Evolutionary conservation across 352 stramenopile genomes (phyloP).

Genomic region (Phytophthora kernoviae): DNA sequence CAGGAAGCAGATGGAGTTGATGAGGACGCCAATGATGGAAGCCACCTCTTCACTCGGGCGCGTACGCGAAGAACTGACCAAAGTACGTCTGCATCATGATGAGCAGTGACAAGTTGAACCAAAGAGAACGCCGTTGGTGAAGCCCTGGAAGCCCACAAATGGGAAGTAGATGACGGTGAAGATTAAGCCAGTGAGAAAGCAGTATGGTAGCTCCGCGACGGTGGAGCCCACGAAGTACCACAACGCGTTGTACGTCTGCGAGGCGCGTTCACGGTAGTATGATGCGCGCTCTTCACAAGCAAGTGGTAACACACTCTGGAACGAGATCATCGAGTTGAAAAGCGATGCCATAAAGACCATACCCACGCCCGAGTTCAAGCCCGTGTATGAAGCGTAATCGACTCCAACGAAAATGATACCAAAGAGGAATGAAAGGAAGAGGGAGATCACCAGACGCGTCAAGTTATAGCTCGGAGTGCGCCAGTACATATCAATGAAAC

Average conservation of each 20-base stretch:
- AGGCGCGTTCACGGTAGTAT: conserved; percentile 73
- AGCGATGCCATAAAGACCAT: conserved; percentile 80
- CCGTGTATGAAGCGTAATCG: conserved; percentile 38
- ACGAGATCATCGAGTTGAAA: conserved; percentile 66
- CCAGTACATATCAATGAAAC: conserved; percentile 46
- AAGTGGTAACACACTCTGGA: conserved; percentile 65
- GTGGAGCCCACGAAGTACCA: conserved; percentile 63
- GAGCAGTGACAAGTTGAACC: conserved; percentile 43
- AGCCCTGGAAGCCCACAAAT: conserved; percentile 84
- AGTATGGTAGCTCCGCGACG: conserved; percentile 37
- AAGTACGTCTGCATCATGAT: conserved; percentile 53
- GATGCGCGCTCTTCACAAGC: conserved; percentile 82
- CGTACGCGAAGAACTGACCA: conserved; percentile 32
- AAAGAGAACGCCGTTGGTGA: conserved; percentile 45
- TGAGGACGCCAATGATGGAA: conserved; percentile 43
- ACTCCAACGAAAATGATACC: conserved; percentile 57
- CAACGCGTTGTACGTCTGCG: conserved; percentile 35
- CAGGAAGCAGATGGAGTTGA: conserved; percentile 50
- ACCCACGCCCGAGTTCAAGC: conserved; percentile 45
- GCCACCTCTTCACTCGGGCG: conserved; percentile 46
- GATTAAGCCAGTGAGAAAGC: conserved; percentile 29
- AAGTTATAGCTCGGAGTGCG: conserved; percentile 72
- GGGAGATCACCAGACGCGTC: conserved; percentile 58
- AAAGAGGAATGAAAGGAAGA: conserved; percentile 72
- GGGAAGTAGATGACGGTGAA: conserved; percentile 81